These are phyloP conservation scores for Periglandula ipomoeae DNA, from an alignment of 2,329 filamentous ascomycete species.

Conservation along the genomic window DNA sequence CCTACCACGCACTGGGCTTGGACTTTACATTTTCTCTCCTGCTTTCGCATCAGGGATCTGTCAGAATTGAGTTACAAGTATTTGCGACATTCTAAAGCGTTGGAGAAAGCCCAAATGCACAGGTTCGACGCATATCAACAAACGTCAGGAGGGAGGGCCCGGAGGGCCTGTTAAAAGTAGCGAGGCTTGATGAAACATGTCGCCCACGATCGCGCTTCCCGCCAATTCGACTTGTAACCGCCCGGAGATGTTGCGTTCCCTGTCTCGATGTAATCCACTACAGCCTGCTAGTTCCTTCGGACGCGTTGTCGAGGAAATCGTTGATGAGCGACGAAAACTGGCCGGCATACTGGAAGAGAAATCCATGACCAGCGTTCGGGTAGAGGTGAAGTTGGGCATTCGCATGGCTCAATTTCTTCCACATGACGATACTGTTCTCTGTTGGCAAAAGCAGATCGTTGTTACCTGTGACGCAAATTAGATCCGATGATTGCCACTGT, in stretches of 20 bases:
- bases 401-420: constrained; percentile 23
- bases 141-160: background rate
- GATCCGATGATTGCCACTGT: background rate
- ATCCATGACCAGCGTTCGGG: constrained; percentile 27
- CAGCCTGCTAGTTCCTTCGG: constrained; percentile 3
- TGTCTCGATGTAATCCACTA: background rate
- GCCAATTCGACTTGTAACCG: background rate
- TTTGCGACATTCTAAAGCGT: background rate
- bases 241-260: background rate
- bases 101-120: background rate
- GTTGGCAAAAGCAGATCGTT: constrained; percentile 26
- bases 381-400: constrained; percentile 24
- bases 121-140: too few species aligned
- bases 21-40: background rate
- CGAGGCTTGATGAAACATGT: background rate
- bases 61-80: background rate
- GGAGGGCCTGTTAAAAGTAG: too few species aligned
- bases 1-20: background rate
- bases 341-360: constrained; percentile 24
- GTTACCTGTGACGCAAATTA: constrained; percentile 16
- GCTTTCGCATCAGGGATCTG: background rate
- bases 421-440: constrained; percentile 28
- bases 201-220: background rate
- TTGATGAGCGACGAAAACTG: constrained; percentile 24
- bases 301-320: constrained; percentile 17